Evolutionary conservation across 2,329 filamentous ascomycete genomes (phyloP).

Genomic region (Apiospora aurea): DNA sequence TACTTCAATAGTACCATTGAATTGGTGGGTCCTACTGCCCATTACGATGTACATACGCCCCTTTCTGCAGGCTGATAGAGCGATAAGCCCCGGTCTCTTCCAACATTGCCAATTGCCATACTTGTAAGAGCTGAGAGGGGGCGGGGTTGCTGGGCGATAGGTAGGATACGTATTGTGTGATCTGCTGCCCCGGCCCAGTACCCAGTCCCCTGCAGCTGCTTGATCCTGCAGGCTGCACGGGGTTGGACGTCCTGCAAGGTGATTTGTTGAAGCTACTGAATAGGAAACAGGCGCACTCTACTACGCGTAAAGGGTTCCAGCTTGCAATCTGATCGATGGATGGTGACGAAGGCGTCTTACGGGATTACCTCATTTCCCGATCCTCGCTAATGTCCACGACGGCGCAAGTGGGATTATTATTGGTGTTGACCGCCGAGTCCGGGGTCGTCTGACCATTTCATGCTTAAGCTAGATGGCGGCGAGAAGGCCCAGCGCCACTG

Average conservation of each 20-base stretch:
- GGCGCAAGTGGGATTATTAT: background rate
- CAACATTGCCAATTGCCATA: background rate
- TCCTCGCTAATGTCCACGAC: constrained; percentile 2
- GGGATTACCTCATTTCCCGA: constrained; percentile 18
- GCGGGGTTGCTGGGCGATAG: background rate
- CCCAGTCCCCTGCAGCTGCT: constrained; percentile 7
- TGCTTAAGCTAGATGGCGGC: constrained; percentile 15
- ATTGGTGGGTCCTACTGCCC: background rate
- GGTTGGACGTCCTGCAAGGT: background rate
- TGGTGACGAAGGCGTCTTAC: constrained; percentile 11
- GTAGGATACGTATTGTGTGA: background rate
- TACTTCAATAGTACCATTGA: background rate
- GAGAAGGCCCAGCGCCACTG: constrained; percentile 5
- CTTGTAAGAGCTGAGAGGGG: background rate
- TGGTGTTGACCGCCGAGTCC: background rate
- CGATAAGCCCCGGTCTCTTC: background rate
- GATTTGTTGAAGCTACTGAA: constrained; percentile 6
- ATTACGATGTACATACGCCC: background rate
- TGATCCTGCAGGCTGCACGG: constrained; percentile 8
- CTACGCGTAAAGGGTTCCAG: background rate
- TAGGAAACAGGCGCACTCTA: constrained; percentile 5
- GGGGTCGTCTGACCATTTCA: constrained; percentile 9
- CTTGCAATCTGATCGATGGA: constrained; percentile 1
- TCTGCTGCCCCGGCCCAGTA: background rate
- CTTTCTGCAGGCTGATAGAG: background rate